Base-by-base conservation (phyloP, 148 eudicot species). In the Chenopodium album region DNA sequence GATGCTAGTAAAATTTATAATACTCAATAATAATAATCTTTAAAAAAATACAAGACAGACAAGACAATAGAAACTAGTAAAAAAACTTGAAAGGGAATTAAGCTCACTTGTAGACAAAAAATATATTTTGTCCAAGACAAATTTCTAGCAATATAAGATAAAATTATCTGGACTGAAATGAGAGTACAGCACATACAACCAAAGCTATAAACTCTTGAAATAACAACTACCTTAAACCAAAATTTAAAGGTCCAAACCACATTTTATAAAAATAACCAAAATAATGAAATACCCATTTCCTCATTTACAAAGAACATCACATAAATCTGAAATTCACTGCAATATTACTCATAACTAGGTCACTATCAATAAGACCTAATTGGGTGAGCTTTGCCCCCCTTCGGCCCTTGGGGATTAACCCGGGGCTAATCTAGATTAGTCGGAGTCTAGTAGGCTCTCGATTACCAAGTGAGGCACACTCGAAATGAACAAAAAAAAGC, bases 321-420 rank as follows among this genome's bases (percentile, higher is more conserved):
- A 68, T 13, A 26, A 77, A 4, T 31, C 62, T 52, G 75, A 78
- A 62, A 47, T 84, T 71, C 68, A 37, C 83, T 66, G 16, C 63
- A 76, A 80, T 68, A 28, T 47, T 37, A 68, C 31, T 32, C 32
- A 23, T n/a, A 80, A 37, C 28, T 44, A 44, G 65, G 22, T 32
- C 44, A 86, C 44, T 82, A 56, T 82, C 11, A 71, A 31, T 59
- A 64, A 20, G 7, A 81, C 82, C 89, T 85, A 81, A 52, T 60
- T 60, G 77, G 59, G 76, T 4, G 20, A 56, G 62, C 37, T 34
- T 34, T 34, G 19, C 12, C 17, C 16, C 62, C 7, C 14, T 5
- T 17, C 52, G 12, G 54, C 16, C 54, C 54, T 50, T 50, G 16
- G 54, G 3, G 9, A 2, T 2, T 12, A 13, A 16, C 62, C 62